These are phyloP conservation scores for Nakaseomyces nivariensis DNA, from an alignment of 1,139 yeast genomes.

Conservation along the genomic window DNA sequence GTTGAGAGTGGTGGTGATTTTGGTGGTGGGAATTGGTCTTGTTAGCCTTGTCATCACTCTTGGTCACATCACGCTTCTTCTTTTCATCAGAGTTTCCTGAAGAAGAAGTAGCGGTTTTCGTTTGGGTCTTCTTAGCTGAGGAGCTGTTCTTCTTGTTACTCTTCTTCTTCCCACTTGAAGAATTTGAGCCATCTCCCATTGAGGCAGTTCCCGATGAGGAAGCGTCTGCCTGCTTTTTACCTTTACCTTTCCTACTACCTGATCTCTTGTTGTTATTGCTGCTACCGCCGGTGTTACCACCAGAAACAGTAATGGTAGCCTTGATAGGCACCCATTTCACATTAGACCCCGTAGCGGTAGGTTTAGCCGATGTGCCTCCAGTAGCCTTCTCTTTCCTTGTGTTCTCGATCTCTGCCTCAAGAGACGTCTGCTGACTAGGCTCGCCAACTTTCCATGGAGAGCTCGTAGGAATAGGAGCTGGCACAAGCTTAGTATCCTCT, in stretches of 20 bases:
- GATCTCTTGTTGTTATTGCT: neutral
- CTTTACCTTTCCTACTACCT: neutral
- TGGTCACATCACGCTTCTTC: neutral
- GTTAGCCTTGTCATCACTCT: neutral
- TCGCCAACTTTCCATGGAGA: slow-evolving; percentile 53
- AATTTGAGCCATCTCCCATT: too few relatives aligned
- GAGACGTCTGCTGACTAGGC: neutral
- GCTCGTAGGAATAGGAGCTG: slow-evolving; percentile 67
- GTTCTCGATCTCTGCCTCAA: slow-evolving; percentile 2
- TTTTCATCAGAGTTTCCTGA: neutral
- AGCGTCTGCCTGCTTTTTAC: neutral
- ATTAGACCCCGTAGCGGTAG: slow-evolving; percentile 3
- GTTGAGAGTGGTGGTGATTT: slow-evolving; percentile 6
- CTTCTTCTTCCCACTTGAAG: neutral
- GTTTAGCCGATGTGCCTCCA: neutral
- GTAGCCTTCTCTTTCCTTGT: slow-evolving; percentile 1
- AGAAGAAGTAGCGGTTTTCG: neutral
- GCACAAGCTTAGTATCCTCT: slow-evolving; percentile 38
- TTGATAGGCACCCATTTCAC: slow-evolving; percentile 88
- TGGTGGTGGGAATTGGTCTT: neutral
- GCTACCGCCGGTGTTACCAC: neutral
- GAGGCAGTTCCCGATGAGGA: neutral
- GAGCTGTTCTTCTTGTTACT: neutral
- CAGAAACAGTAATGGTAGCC: slow-evolving; percentile 44
- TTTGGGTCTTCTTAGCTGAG: neutral